These are phyloP conservation scores for Penicillium odoratum DNA, from an alignment of 495 filamentous ascomycete genomes.

Conservation along the genomic window DNA sequence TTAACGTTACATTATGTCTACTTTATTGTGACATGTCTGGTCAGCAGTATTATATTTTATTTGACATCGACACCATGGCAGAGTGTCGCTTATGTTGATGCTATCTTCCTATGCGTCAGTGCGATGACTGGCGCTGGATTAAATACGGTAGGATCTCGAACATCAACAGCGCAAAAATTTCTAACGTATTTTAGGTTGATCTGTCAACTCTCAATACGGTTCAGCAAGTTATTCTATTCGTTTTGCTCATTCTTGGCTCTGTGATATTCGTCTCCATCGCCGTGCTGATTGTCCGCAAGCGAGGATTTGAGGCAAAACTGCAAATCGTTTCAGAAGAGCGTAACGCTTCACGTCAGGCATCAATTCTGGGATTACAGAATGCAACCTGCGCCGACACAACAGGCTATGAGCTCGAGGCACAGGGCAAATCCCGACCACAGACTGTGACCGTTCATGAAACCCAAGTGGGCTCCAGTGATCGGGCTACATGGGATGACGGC, in stretches of 20 bases:
- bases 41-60: constrained; percentile 73
- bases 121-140: constrained; percentile 81
- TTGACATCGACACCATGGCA: constrained; percentile 58
- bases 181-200: constrained; percentile 52
- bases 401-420: neutral
- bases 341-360: constrained; percentile 15
- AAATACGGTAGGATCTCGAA: constrained; percentile 53
- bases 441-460: neutral
- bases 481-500: constrained; percentile 28
- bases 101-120: constrained; percentile 72
- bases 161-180: constrained; percentile 41
- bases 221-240: constrained; percentile 75
- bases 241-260: constrained; percentile 71
- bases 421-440: constrained; percentile 1
- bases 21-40: constrained; percentile 66
- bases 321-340: constrained; percentile 54
- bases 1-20: constrained; percentile 78
- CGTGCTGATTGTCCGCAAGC: constrained; percentile 58
- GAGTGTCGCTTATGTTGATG: constrained; percentile 71
- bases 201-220: constrained; percentile 71
- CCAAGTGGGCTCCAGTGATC: neutral
- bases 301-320: constrained; percentile 70
- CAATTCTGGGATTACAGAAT: constrained; percentile 13
- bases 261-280: constrained; percentile 48
- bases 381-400: constrained; percentile 4